Evolutionary conservation across 805 yeast species (phyloP).

Genomic region (Wickerhamiella cacticola): DNA sequence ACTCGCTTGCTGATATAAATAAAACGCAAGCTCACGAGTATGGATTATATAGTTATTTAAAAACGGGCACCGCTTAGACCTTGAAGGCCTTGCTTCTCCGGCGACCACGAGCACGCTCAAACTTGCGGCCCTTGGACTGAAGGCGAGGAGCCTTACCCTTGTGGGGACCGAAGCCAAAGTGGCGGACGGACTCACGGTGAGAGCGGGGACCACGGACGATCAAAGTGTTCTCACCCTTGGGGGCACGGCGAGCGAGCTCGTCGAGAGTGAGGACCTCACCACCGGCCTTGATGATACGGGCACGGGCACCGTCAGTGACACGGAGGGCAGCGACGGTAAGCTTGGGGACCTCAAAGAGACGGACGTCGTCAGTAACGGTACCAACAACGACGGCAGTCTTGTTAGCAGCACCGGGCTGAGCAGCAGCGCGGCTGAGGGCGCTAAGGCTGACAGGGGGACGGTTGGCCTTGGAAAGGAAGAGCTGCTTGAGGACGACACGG

Average conservation of each 20-base stretch:
- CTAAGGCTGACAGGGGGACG: conserved; percentile 98
- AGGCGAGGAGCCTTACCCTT: conserved; percentile 99
- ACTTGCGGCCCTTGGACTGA: conserved; percentile 95
- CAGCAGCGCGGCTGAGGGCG: conserved; percentile 74
- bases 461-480: conserved; percentile 97
- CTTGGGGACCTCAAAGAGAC: conserved; percentile 90
- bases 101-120: conserved; percentile 99
- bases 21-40: conserved; percentile 5
- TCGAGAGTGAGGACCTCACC: conserved; percentile 99
- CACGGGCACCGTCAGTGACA: conserved; percentile 98
- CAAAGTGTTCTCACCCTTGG: conserved; percentile 98
- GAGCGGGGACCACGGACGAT: conserved; percentile 98
- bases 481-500: conserved; percentile 87
- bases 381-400: conserved; percentile 97
- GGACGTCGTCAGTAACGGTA: conserved; percentile 97
- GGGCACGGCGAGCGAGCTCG: conserved; percentile 98
- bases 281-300: conserved; percentile 94
- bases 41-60: conserved; percentile 4
- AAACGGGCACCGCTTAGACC: conserved; percentile 51
- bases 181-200: conserved; percentile 99
- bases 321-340: conserved; percentile 97
- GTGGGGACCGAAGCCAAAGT: conserved; percentile 99
- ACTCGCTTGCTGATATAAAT: background rate
- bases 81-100: conserved; percentile 99
- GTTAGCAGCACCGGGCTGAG: conserved; percentile 70